Evolutionary conservation across 1,284 basidiomycete species (phyloP).

Genomic region (Cryptococcus sp.): DNA sequence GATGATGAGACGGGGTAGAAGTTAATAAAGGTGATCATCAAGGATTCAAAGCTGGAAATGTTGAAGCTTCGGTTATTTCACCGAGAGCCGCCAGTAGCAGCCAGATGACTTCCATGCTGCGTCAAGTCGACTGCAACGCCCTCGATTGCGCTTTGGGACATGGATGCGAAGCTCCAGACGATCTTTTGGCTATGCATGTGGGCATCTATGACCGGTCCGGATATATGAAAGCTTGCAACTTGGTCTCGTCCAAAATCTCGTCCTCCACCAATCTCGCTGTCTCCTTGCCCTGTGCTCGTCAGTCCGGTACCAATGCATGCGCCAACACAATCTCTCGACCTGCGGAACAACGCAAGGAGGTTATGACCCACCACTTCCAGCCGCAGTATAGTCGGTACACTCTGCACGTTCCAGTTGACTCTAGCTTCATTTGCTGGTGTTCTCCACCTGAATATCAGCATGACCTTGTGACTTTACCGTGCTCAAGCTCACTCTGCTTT

Average conservation of each 20-base stretch:
- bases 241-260: constrained; percentile 47
- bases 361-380: constrained; percentile 56
- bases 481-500: constrained; percentile 55
- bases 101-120: too few species aligned
- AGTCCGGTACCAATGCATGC: constrained; percentile 1
- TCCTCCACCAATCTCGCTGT: constrained; percentile 57
- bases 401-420: constrained; percentile 58
- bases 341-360: not conserved
- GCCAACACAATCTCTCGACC: not conserved
- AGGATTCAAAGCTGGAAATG: too few species aligned
- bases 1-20: not conserved
- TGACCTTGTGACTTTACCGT: not conserved
- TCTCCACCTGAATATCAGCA: constrained; percentile 18
- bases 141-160: too few species aligned
- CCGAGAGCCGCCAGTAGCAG: too few species aligned
- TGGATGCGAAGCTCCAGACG: too few species aligned
- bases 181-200: too few species aligned
- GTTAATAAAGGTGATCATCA: too few species aligned
- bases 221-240: constrained; percentile 27
- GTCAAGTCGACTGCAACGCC: too few species aligned
- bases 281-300: constrained; percentile 52
- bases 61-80: too few species aligned
- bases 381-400: constrained; percentile 68
- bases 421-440: constrained; percentile 57
- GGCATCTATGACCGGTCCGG: too few species aligned